Evolutionary conservation across 1,284 basidiomycete species (phyloP), one percentile per base, ranked within the genome.

Genomic region (Salmacisia buchloeana): DNA sequence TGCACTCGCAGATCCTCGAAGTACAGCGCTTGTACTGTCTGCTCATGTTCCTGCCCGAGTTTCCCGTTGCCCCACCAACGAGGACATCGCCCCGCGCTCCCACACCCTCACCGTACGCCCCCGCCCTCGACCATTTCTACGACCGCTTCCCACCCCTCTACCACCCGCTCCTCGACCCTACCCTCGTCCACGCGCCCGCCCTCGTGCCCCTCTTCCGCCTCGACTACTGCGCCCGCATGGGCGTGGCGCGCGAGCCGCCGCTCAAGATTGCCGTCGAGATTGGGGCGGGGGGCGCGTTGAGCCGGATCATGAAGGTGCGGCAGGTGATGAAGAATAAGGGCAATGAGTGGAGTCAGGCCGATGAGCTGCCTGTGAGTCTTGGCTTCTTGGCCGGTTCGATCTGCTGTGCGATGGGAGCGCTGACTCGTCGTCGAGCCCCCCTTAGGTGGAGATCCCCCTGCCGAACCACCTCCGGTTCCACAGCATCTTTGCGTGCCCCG

Each of bases 401-500:
- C 46, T 61, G 25, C 34, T 13, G 15, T 45, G 54, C 12, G 23
- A 45, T n/a, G 31, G 43, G 18, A 25, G 10, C 31, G 21, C 21
- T 23, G n/a, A 21, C 21, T 38, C 33, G 31, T 27, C 25, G 21
- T 63, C 49, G 13, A 13, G n/a, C 21, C 38, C 6, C 33, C 31
- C 18, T 29, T 73, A 96, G 93, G 92, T 97, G 77, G 94, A 97
- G 82, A 92, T 98, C 69, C 91, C 92, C 0, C 80, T 98, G 12
- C 87, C 90, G 0, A 45, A 69, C 1, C 88, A 93, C 73, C 84
- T 79, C 25, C 65, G 92, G 33, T 97, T 94, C 81, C 96, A 99
- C 80, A 96, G 93, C 1, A 90, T 96, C 64, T 98, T 99, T 79
- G 88, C 92, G 45, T 99, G 96, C 80, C 92, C 96, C 0, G 94